Conservation (phyloP, 2,329 filamentous ascomycete species). For the Colletotrichum truncatum region DNA sequence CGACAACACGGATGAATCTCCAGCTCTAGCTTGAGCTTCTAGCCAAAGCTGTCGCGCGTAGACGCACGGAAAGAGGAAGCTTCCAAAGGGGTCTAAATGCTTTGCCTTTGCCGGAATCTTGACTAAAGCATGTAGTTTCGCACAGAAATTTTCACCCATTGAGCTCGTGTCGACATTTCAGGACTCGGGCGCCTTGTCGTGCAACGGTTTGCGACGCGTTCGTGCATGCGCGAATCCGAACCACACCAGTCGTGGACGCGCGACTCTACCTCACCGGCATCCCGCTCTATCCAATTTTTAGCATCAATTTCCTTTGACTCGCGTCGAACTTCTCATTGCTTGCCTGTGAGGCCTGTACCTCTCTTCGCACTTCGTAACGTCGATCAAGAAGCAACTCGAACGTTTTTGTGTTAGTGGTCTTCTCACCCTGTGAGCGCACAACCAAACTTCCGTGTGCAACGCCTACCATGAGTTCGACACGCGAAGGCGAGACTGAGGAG, state of each 20-base stretch:
- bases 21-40: slow-evolving; percentile 3
- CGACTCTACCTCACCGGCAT: background rate
- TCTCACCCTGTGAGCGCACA: too few relatives aligned
- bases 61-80: background rate
- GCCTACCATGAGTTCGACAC: slow-evolving; percentile 13
- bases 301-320: too few relatives aligned
- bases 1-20: background rate
- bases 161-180: slow-evolving; percentile 4
- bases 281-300: too few relatives aligned
- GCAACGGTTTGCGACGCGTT: slow-evolving; percentile 16
- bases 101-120: background rate
- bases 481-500: slow-evolving; percentile 17
- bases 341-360: too few relatives aligned
- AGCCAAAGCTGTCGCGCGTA: background rate
- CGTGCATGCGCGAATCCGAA: slow-evolving; percentile 17
- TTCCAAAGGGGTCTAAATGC: too few relatives aligned
- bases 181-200: slow-evolving; percentile 5
- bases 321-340: too few relatives aligned
- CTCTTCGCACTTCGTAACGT: background rate
- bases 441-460: background rate
- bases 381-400: background rate
- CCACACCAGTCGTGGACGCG: background rate
- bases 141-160: slow-evolving; percentile 19
- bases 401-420: too few relatives aligned
- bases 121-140: slow-evolving; percentile 17